These are phyloP conservation scores for Kappamyces sp. DNA, from an alignment of 192 early-diverging fungal genomes.

Conservation along the genomic window DNA sequence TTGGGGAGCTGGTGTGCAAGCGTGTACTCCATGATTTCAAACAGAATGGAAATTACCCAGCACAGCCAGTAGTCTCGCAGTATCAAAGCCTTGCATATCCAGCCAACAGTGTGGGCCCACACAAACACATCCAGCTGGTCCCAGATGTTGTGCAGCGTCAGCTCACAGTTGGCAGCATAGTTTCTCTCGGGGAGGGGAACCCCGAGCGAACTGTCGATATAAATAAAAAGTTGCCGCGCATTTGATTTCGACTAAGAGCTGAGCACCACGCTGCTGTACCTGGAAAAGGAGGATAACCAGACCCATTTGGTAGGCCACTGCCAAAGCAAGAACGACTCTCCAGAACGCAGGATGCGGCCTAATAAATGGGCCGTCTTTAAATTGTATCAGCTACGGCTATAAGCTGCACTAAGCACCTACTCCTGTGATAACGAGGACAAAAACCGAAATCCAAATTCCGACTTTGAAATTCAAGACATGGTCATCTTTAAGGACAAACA, in stretches of 20 bases:
- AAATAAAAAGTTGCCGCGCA: conserved; percentile 70
- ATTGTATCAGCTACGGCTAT: conserved; percentile 47
- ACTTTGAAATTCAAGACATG: conserved; percentile 40
- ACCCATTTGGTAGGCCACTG: conserved; percentile 83
- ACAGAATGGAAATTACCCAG: conserved; percentile 92
- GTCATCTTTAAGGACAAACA: conserved; percentile 30
- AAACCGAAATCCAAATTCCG: conserved; percentile 22
- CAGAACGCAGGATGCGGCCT: conserved; percentile 91
- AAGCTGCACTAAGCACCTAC: conserved; percentile 25
- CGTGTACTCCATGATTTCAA: conserved; percentile 94
- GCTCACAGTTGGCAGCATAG: conserved; percentile 84
- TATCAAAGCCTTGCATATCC: conserved; percentile 90
- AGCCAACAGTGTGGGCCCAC: conserved; percentile 84
- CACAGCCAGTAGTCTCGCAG: conserved; percentile 92
- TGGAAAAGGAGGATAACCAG: conserved; percentile 89
- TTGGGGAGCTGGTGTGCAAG: conserved; percentile 92
- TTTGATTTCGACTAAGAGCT: conserved; percentile 70
- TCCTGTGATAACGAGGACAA: conserved; percentile 71
- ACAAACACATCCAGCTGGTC: conserved; percentile 91
- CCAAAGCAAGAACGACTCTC: conserved; percentile 77
- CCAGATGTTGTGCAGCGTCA: conserved; percentile 55
- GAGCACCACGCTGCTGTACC: conserved; percentile 33
- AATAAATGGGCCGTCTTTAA: conserved; percentile 90
- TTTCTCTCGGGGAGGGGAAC: conserved; percentile 80
- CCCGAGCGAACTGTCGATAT: conserved; percentile 76